phyloP scores from a whole-genome alignment of 2,329 filamentous ascomycete genomes.

The Rhinocladiella similis region DNA sequence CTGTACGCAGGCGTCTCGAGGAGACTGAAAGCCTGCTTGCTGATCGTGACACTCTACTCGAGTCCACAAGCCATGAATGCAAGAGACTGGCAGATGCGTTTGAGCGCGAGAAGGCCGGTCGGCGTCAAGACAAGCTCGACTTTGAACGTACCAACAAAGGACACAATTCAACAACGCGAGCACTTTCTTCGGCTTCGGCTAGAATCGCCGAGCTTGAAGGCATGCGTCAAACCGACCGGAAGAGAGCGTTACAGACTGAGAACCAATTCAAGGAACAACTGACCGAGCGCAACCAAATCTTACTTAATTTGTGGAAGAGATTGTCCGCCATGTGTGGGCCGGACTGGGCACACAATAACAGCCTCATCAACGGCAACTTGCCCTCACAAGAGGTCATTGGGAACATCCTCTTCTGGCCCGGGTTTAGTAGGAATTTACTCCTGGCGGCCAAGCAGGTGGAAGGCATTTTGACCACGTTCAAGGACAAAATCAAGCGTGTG shows the following conservation, averaged over 20 bases:
- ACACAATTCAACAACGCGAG: conserved; percentile 82
- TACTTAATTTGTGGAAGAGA: conserved; percentile 87
- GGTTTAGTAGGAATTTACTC: conserved; percentile 87
- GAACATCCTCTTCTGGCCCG: conserved; percentile 72
- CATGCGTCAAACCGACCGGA: conserved; percentile 74
- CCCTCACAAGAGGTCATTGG: conserved; percentile 83
- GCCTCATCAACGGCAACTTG: conserved; percentile 82
- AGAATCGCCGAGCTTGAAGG: conserved; percentile 84
- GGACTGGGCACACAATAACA: conserved; percentile 90
- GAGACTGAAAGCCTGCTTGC: conserved; percentile 91
- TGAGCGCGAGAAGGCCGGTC: conserved; percentile 83
- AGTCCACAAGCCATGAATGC: conserved; percentile 83
- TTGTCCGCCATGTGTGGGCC: conserved; percentile 81
- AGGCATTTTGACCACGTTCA: conserved; percentile 73
- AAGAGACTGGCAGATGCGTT: conserved; percentile 82
- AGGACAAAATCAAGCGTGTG: conserved; percentile 75
- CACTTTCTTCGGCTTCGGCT: conserved; percentile 79
- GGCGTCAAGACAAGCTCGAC: conserved; percentile 81
- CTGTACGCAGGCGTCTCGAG: conserved; percentile 71
- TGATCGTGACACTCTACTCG: conserved; percentile 82
- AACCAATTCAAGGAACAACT: conserved; percentile 82
- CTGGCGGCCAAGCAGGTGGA: conserved; percentile 87
- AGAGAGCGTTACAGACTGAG: conserved; percentile 74
- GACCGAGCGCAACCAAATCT: conserved; percentile 81
- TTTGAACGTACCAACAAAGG: conserved; percentile 88